Base-by-base conservation (phyloP, 2,329 filamentous ascomycete species). In the Akanthomyces uredinophilus region DNA sequence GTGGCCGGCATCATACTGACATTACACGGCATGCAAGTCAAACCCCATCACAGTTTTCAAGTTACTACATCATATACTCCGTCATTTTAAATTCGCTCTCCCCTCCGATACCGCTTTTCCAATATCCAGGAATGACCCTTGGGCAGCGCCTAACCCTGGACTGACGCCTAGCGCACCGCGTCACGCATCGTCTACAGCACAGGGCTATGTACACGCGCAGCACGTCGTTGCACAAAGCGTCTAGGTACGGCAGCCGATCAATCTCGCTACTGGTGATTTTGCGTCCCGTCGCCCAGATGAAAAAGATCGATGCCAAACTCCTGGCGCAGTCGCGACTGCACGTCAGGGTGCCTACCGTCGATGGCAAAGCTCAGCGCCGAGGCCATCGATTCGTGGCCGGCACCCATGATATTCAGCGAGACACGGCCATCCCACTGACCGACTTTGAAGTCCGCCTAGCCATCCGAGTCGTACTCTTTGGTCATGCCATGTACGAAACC, bases 241-340 rank as follows among this genome's bases (percentile, higher is more conserved):
- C 84, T 35, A 92, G 83, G 71, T 92, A 94, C 4, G 87, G 86
- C 67, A 93, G 85, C 0, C 88, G 83, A 81, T 92, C 88, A 65
- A 92, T 80, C 64, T 86, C 79, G 5, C 51, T 27, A 54, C 53
- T 59, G 8, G 54, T 79, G 32, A 76, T 74, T 29, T 73, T 39
- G 7, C 27, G 35, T 2, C 29, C 32, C 47, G 70, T 68, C 24
- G 41, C 69, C 73, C 37, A 77, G 66, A 0, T 80, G 76, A 0
- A 88, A 86, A 14, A 93, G 80, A 20, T 79, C 76, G 27, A 79
- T 71, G 63, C 85, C 84, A 51, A 96, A 75, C 72, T 95, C 91
- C 16, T 80, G 75, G 22, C 91, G 87, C 4, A 96, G 83, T 2
- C 82, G 81, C 24, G 74, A 74, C 74, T 95, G 90, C 2, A 90